Base-by-base conservation (phyloP, 108 stramenopile species). In the Mediolabrus comicus region DNA sequence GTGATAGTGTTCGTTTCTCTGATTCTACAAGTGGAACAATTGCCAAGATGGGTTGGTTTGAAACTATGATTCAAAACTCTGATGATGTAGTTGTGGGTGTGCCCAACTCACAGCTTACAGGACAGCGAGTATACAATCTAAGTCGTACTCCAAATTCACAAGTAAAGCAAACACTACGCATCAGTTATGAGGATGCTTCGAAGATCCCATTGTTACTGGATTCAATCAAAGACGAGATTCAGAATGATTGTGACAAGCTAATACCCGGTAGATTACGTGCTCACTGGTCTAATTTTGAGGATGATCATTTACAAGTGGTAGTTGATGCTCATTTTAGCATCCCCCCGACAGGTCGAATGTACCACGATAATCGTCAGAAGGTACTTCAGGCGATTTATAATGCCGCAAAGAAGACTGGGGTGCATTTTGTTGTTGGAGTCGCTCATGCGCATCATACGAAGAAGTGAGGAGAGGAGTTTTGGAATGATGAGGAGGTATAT, bases 221-320 rank as follows among this genome's bases (percentile, higher is more conserved):
- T 12, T 72, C 73, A 26, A 89, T 92, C 59, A 92, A 92, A 64
- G 55, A 59, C 35, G 85, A 92, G 61, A 86, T 92, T 17, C 67
- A 61, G 19, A 35, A 67, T 17, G 49, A 53, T 17, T 88, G 86
- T 63, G 86, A 86, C 8, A 67, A 74, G 31, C 46, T 92, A 1
- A 84, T 92, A 29, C 79, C 85, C 2, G 91, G 87, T 64, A 86
- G 87, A 3, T 89, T 89, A 32, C 80, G 86, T 14, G 80, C 68
- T 26, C 79, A 74, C 16, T 87, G 84, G 84, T 67, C 69, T 9
- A 71, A 72, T 25, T 87, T 74, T 62, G 72, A 72, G 57, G 68
- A 81, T 10, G 84, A 84, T 58, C 76, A 80, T 53, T 52, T 89
- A 17, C 78, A 83, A 41, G 86, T 87, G 0, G 72, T 79, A n/a